Base-by-base conservation (phyloP, 2,329 filamentous ascomycete species). In the Exutisphaerella laricina region DNA sequence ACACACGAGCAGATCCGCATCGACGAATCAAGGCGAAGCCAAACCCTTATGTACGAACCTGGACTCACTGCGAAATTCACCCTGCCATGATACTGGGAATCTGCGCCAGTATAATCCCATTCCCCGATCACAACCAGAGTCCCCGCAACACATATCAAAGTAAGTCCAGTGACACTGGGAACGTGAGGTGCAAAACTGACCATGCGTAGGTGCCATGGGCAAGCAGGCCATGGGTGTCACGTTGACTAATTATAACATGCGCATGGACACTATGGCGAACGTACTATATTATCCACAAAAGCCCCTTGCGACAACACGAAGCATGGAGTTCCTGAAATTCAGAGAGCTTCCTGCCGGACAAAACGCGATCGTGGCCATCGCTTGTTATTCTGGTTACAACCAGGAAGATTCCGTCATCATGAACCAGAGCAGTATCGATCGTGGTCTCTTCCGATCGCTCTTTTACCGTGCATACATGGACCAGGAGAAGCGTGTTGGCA, bases 391-490 rank as follows among this genome's bases (percentile, higher is more conserved):
- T 41, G 92, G 92, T 47, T 98, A 98, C 74, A 98, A 98, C 68
- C 94, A 98, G 66, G 92, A 98, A 88, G 92, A 98, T 80, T 98
- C 92, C 55, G 90, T 98, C 55, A 95, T 98, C 60, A 97, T 98
- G 92, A 98, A 98, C 67, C 92, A 98, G 71, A 96, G 88, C 70
- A 95, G 88, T 67, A 97, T 98, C 59, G 92, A 98, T 66, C 85
- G 92, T 61, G 92, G 92, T 50, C 75, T 98, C 4, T 98, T 98
- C 82, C 80, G 94, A 60, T 96, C 88, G 77, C 70, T 98, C 41
- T 98, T 97, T 74, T 98, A 95, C 78, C 83, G 94, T 56, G 88
- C 90, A 8, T 98, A 98, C 68, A 94, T 88, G 22, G 92, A 98
- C 61, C 88, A 88, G 54, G 92, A 98, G 70, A 97, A 97, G 75